Percentiles rank a stretch among this genome's conserved stretches.
These are phyloP conservation scores for Diphasiastrum complanatum DNA, from an alignment of 83 land plant species.

Conservation along the genomic window DNA sequence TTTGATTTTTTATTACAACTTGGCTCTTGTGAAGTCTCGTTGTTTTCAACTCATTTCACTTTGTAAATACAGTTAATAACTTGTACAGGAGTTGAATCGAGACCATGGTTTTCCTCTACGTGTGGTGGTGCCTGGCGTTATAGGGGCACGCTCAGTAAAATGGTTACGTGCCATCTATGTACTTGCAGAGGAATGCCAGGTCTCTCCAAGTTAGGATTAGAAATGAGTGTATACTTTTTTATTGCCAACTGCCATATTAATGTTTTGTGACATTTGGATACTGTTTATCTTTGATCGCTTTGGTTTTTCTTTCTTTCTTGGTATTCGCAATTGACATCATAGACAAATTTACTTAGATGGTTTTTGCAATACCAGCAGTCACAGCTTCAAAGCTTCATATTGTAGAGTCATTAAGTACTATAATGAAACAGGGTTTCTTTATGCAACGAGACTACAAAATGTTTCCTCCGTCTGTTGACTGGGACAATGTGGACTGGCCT, in stretches of 20 bases:
- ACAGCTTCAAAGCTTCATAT: too few relatives aligned
- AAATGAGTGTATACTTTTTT: too few relatives aligned
- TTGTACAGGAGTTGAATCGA: slow-evolving; percentile 61
- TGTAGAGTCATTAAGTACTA: too few relatives aligned
- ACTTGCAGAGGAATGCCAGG: slow-evolving; percentile 79
- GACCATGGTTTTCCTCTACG: slow-evolving; percentile 98
- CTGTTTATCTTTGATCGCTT: too few relatives aligned
- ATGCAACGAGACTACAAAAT: slow-evolving; percentile 98
- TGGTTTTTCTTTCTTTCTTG: too few relatives aligned
- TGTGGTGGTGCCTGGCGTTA: slow-evolving; percentile 91
- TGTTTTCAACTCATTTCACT: slow-evolving; percentile 1
- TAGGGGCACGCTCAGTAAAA: slow-evolving; percentile 98
- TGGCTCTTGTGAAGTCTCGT: too few relatives aligned
- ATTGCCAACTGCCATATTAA: too few relatives aligned
- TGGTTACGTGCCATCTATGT: slow-evolving; percentile 74
- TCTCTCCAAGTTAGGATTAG: slow-evolving; percentile 20
- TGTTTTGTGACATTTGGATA: too few relatives aligned
- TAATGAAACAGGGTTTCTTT: slow-evolving; percentile 73
- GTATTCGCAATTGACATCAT: too few relatives aligned
- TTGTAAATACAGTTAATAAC: background rate
- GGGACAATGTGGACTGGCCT: slow-evolving; percentile 89
- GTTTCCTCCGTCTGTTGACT: slow-evolving; percentile 96
- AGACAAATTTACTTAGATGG: too few relatives aligned
- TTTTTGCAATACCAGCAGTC: too few relatives aligned
- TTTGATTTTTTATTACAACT: background rate